phyloP scores from a whole-genome alignment of 140 eudicot species.

The Flaveria floridana region DNA sequence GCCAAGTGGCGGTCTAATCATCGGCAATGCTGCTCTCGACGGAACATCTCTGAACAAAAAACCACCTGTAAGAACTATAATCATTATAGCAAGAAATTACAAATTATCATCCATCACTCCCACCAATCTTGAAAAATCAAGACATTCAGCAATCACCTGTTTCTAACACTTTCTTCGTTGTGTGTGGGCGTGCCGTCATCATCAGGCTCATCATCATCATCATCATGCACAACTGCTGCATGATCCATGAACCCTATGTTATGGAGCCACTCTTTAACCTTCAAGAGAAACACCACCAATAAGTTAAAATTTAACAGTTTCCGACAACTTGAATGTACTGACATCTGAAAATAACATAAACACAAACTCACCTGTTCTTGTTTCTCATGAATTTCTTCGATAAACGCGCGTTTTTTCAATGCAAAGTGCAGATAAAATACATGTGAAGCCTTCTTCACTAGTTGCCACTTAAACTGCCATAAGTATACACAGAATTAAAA shows the following conservation, averaged over 20 bases:
- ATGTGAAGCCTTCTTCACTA: conserved; percentile 92
- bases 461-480: conserved; percentile 85
- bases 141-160: conserved; percentile 61
- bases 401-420: conserved; percentile 75
- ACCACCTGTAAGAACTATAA: conserved; percentile 83
- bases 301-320: neutral
- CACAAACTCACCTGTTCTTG: conserved; percentile 77
- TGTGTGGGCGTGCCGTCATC: conserved; percentile 57
- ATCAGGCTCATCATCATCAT: conserved; percentile 81
- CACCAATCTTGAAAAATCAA: conserved; percentile 34
- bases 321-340: neutral
- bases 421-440: conserved; percentile 89
- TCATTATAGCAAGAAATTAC: conserved; percentile 55
- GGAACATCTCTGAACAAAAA: conserved; percentile 99
- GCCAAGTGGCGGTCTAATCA: conserved; percentile 86
- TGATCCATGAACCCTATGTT: conserved; percentile 87
- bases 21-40: conserved; percentile 85
- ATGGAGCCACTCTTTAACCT: conserved; percentile 99
- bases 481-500: neutral
- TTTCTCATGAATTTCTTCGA: conserved; percentile 96
- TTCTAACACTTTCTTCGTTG: conserved; percentile 68
- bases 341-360: neutral
- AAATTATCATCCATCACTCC: conserved; percentile 18
- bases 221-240: conserved; percentile 68
- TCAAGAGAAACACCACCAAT: conserved; percentile 8